These are phyloP conservation scores for Trichoderma polysporum DNA, from an alignment of 2,329 filamentous ascomycete genomes.

Conservation along the genomic window DNA sequence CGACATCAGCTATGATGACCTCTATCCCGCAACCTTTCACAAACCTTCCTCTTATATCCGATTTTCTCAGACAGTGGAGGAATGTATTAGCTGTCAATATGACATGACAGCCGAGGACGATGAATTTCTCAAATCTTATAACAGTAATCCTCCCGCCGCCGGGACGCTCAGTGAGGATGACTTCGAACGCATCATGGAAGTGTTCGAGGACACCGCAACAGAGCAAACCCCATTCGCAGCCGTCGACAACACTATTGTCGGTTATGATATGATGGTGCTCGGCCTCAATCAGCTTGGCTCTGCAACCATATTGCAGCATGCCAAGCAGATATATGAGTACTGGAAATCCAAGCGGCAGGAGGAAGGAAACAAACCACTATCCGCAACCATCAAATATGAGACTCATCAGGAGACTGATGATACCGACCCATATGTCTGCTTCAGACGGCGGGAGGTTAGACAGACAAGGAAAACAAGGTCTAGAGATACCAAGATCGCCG, in stretches of 20 bases:
- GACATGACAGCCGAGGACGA: conserved; percentile 93
- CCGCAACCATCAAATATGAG: conserved; percentile 86
- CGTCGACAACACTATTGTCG: conserved; percentile 82
- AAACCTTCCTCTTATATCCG: conserved; percentile 93
- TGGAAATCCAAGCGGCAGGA: conserved; percentile 74
- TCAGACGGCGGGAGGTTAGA: conserved; percentile 89
- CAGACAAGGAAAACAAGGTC: conserved; percentile 93
- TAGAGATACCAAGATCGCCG: conserved; percentile 88
- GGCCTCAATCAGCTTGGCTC: conserved; percentile 56
- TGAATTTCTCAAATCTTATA: conserved; percentile 78
- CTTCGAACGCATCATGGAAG: conserved; percentile 91
- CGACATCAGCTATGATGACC: conserved; percentile 78
- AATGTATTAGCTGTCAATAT: conserved; percentile 87
- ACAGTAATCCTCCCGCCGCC: conserved; percentile 66
- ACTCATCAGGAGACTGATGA: conserved; percentile 93
- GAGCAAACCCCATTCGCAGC: conserved; percentile 84
- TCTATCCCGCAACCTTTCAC: conserved; percentile 77
- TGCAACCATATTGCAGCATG: conserved; percentile 53
- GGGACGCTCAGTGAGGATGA: conserved; percentile 79
- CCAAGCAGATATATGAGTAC: conserved; percentile 82
- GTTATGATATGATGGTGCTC: conserved; percentile 73
- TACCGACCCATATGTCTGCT: conserved; percentile 95
- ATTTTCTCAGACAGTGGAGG: conserved; percentile 96
- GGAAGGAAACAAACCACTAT: conserved; percentile 68
- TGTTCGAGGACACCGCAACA: conserved; percentile 85